Base-by-base conservation (phyloP, 192 early-diverging fungal genomes). In the Backusella australiensis region DNA sequence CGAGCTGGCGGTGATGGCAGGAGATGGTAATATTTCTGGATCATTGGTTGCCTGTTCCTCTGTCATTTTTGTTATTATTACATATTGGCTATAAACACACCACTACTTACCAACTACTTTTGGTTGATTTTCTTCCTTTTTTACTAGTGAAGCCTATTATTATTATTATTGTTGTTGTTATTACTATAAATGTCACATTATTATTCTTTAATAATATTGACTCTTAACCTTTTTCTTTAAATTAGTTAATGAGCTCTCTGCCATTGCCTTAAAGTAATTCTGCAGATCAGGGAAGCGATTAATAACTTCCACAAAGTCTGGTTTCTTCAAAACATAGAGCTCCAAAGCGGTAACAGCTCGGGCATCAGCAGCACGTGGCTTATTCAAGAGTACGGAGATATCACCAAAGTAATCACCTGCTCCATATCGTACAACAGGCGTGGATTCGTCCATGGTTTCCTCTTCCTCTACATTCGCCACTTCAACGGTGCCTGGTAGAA, bases 401-500 rank as follows among this genome's bases (percentile, higher is more conserved):
- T 89, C 87, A 23, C 87, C 87, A 81, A 89, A 89, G 71, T 83
- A 85, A 41, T 83, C 77, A 6, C 84, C 83, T n/a, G 83, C 80
- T 1, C 77, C 74, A 19, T 85, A 77, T 23, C 83, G 76, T 1
- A 76, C 81, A 23, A 85, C 56, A 3, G 78, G 75, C 12, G 56
- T 73, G 21, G 73, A 67, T 44, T 73, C 14, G 34, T 71, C 29
- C 17, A 44, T 44, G 9, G 39, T 49, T 32, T 42, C 65, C 7
- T 29, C 29, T 5, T 52, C 44, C 42, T 63, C 36, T 65, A 39
- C 21, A 34, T 44, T 86, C 65, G 39, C 78, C 75, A 42, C 67
- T 17, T 76, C 75, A 0, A 69, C 75, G 1, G 75, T 70, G 5
- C 75, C 75, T 76, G 4, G 14, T 29, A 12, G 21, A 32, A 32